phyloP scores from a whole-genome alignment of 1,139 yeast genomes.

The Hemisphaericaspora subhashii region DNA sequence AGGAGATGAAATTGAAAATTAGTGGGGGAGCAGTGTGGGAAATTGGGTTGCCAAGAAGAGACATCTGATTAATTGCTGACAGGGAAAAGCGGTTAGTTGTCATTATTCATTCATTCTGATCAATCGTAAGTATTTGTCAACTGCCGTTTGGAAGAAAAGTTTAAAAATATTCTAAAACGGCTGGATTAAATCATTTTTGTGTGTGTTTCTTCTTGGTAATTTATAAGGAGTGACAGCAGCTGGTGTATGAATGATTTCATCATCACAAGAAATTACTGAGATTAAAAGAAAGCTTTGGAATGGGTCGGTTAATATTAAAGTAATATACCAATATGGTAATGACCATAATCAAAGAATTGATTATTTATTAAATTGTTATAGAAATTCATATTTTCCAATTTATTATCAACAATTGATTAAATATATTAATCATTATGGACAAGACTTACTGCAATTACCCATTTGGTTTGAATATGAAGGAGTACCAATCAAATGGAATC shows the following conservation, averaged over 20 bases:
- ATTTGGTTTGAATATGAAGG: slow-evolving; percentile 70
- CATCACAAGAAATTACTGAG: slow-evolving; percentile 10
- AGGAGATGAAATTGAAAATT: too few species aligned
- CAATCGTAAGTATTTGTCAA: too few species aligned
- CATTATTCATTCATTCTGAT: too few species aligned
- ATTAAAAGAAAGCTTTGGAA: slow-evolving; percentile 51
- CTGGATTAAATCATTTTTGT: too few species aligned
- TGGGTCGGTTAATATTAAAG: slow-evolving; percentile 51
- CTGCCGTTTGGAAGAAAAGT: too few species aligned
- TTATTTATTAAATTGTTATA: slow-evolving; percentile 24
- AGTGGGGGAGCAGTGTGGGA: too few species aligned
- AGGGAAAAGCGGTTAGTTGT: too few species aligned
- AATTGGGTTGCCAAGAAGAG: too few species aligned
- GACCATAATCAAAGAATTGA: slow-evolving; percentile 15
- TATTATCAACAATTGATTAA: slow-evolving; percentile 40
- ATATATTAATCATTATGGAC: slow-evolving; percentile 44
- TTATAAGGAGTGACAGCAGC: too few species aligned
- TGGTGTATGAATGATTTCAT: slow-evolving; percentile 4
- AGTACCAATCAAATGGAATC: slow-evolving; percentile 72
- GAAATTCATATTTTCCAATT: slow-evolving; percentile 63
- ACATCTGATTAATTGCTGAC: too few species aligned
- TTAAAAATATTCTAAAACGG: too few species aligned
- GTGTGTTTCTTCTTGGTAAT: too few species aligned
- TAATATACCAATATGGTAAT: slow-evolving; percentile 18
- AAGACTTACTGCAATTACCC: slow-evolving; percentile 27